Base-by-base conservation (phyloP, 106 monocot genomes). In the Allium cepa region DNA sequence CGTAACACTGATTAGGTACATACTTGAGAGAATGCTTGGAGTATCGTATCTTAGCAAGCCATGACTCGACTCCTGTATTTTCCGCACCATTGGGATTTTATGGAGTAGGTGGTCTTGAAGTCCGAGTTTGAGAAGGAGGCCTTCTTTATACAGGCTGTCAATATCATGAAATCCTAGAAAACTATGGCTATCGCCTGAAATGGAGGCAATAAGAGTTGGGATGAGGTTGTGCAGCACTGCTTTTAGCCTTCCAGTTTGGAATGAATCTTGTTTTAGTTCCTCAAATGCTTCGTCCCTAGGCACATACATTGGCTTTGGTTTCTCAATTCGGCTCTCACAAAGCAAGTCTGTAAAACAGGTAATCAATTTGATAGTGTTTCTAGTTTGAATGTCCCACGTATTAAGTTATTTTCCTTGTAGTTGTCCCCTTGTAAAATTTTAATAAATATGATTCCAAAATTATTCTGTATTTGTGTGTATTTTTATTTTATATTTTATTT, bases 151-250 rank as follows among this genome's bases (percentile, higher is more conserved):
- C 49, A 94, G 82, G 70, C 79, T 81, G 60, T 94, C 87, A 10
- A 94, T 73, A 53, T 91, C 83, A 59, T 90, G 90, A 76, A 94
- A 91, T 8, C 87, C 85, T 15, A 74, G 62, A 77, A 94, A 94
- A 72, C 85, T 75, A 56, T 81, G 83, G 69, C 63, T 79, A 7
- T 87, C 83, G 3, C 66, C 72, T 8, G 87, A 87, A 64, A 91
- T 73, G 63, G 80, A 77, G n/a, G 94, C 90, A 8, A 91, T 71
- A 17, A 94, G 75, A 7, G 85, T 74, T 1, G 90, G 90, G 2
- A 94, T 72, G 18, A 94, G 72, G 17, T 67, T 77, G 78, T 94
- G 90, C 16, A 94, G 69, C 70, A 87, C 84, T 2, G 94, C 86
- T 66, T 75, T 81, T 15, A 87, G 57, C 59, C 82, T 62, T 26